These are phyloP conservation scores for Kodamaea restingae DNA, from an alignment of 805 yeast genomes.

Conservation along the genomic window DNA sequence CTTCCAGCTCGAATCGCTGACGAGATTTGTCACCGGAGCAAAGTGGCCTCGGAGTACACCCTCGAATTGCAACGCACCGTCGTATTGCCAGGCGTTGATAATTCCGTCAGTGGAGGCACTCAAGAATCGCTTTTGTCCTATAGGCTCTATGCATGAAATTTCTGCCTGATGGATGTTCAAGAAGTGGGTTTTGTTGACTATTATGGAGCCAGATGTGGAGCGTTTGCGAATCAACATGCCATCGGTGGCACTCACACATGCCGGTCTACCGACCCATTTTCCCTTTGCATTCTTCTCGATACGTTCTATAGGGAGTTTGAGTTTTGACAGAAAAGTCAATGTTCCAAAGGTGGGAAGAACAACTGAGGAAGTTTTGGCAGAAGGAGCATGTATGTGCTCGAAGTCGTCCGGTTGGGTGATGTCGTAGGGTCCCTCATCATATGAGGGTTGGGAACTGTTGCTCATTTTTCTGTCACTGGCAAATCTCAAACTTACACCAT, in stretches of 20 bases:
- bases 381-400: no score
- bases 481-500: no score
- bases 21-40: constrained; percentile 41
- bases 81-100: constrained; percentile 55
- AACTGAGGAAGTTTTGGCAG: no score
- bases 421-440: no score
- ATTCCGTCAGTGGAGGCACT: constrained; percentile 57
- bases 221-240: constrained; percentile 34
- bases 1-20: constrained; percentile 50
- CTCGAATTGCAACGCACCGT: constrained; percentile 38
- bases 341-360: no score
- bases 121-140: constrained; percentile 41
- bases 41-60: constrained; percentile 57
- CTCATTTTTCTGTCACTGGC: no score
- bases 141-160: constrained; percentile 38
- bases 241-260: constrained; percentile 34
- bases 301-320: constrained; percentile 37
- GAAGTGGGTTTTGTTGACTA: constrained; percentile 41
- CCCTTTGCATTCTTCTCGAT: constrained; percentile 42
- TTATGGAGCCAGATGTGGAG: constrained; percentile 23
- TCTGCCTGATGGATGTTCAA: constrained; percentile 39
- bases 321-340: constrained; percentile 41
- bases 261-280: constrained; percentile 52
- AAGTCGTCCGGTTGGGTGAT: no score
- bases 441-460: no score